Evolutionary conservation across 2,329 filamentous ascomycete species (phyloP), one percentile per base, ranked within the genome.

Genomic region (Juglanconis oblonga): DNA sequence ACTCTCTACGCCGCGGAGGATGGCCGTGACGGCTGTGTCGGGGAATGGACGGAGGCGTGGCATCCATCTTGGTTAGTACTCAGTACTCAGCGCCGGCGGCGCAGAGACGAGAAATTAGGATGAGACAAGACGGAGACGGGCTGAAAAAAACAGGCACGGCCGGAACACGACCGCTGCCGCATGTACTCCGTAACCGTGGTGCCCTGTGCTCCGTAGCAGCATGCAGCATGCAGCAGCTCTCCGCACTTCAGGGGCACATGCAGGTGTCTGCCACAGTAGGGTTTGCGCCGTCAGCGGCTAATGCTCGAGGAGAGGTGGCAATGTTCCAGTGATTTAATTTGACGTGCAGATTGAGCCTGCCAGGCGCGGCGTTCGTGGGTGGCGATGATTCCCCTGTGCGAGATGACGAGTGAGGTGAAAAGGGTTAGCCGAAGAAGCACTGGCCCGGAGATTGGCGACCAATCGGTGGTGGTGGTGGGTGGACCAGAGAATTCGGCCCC

Each of bases 11-110:
- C 52, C 47, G 61, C 40, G 61, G 45, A 62, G 10, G 45, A 17
- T 48, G 45, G 17, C 31, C 24, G 17, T 64, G 64, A 68, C 66
- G 57, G 62, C 65, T 33, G 36, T 62, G 55, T 33, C 62, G 55
- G 47, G 60, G 38, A 49, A 58, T 61, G 64, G 64, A 52, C 60
- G 69, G 40, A 69, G 63, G 59, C 65, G 66, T 48, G 38, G 52
- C 58, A 49, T 63, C 61, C 61, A 63, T 63, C 38, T 49, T 57
- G 49, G 50, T 48, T 55, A 45, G 3, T 5, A 42, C 38, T 33
- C 52, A 51, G 45, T 45, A 29, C 48, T 44, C 35, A 50, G 48
- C 44, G 17, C 50, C 35, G 42, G 7, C 17, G 33, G 52, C n/a
- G 40, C 52, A 44, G 32, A 45, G 31, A 24, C 6, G 24, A 47